Evolutionary conservation across 305 asterid genomes (phyloP).

Genomic region (Fraxinus albicans): DNA sequence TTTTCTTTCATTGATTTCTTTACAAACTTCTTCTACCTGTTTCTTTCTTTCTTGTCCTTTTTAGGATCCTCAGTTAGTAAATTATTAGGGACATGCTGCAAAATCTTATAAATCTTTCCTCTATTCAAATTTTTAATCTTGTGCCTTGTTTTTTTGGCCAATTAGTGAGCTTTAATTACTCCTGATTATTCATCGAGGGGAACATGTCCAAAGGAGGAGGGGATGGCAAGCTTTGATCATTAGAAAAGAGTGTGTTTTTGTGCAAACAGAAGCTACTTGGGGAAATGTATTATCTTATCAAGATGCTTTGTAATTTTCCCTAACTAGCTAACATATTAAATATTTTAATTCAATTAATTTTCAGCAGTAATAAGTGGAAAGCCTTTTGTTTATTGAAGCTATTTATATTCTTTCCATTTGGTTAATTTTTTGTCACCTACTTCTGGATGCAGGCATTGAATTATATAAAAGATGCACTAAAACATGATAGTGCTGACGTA

Average conservation of each 20-base stretch:
- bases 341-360: background rate
- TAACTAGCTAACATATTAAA: conserved; percentile 3
- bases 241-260: background rate
- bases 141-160: background rate
- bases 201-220: background rate
- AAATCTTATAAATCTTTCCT: conserved; percentile 3
- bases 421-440: conserved; percentile 15
- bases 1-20: background rate
- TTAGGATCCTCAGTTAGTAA: background rate
- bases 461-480: conserved; percentile 55
- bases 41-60: background rate
- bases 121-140: background rate
- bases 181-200: conserved; percentile 6
- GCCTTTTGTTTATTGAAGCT: conserved; percentile 21
- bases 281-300: background rate
- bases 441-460: conserved; percentile 58
- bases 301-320: background rate
- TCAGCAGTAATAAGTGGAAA: conserved; percentile 5
- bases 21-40: background rate
- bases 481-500: conserved; percentile 67
- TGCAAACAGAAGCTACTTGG: background rate
- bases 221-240: background rate
- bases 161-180: background rate
- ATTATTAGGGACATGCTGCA: conserved; percentile 5
- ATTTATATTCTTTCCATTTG: conserved; percentile 3